phyloP scores from a whole-genome alignment of 495 filamentous ascomycete genomes.

The Daldinia bambusicola region DNA sequence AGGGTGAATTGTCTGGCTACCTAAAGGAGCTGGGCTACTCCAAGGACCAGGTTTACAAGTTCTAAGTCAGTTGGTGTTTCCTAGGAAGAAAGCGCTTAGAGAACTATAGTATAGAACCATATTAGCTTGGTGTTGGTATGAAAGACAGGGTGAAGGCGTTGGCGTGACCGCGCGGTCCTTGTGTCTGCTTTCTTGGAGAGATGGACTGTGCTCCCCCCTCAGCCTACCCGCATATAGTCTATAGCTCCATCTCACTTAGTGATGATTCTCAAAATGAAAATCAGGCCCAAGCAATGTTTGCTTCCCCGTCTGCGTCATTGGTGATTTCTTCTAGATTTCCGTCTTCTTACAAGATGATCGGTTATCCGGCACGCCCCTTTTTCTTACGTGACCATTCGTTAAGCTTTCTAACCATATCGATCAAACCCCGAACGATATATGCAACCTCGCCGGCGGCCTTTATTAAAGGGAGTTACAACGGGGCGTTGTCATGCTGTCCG shows the following conservation, averaged over 20 bases:
- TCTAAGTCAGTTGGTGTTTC: constrained; percentile 59
- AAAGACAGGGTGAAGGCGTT: neutral
- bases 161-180: neutral
- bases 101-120: constrained; percentile 10
- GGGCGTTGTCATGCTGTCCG: neutral
- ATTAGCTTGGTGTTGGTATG: neutral
- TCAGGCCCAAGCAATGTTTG: neutral
- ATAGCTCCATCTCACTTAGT: constrained; percentile 8
- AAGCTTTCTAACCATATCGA: neutral
- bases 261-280: constrained; percentile 4
- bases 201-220: constrained; percentile 1
- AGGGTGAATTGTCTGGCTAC: constrained; percentile 86
- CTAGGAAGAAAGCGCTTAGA: neutral
- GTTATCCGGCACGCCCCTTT: constrained; percentile 16
- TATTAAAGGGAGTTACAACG: neutral
- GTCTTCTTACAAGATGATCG: neutral
- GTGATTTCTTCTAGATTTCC: neutral
- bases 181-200: constrained; percentile 11
- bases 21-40: constrained; percentile 91
- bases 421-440: neutral
- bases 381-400: constrained; percentile 19
- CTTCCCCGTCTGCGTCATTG: constrained; percentile 3
- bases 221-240: constrained; percentile 14
- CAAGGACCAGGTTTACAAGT: constrained; percentile 98
- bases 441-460: neutral